Evolutionary conservation across 192 early-diverging fungal species (phyloP), one percentile per base, ranked within the genome.

Genomic region (Linnemannia hyalina): DNA sequence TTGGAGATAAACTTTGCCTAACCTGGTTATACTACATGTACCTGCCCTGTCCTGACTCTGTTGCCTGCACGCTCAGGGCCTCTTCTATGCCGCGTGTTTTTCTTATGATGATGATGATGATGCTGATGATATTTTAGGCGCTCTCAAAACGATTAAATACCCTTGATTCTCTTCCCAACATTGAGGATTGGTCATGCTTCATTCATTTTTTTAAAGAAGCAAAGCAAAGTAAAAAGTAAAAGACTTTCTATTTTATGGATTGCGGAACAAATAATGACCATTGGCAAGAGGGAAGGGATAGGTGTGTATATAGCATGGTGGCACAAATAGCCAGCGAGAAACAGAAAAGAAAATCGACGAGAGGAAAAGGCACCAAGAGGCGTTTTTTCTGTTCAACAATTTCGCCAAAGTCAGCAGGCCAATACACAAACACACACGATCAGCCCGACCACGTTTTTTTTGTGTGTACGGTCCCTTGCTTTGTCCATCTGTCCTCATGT

Each of bases 61-160:
- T 3, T 63, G 3, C 47, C 60, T 65, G 9, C n/a, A 60, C 55
- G n/a, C 55, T 60, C 55, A 60, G 23, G n/a, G n/a, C 10, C 55
- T 7, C 60, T 65, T 65, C 60, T 65, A 65, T 65, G 60, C 60
- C 60, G 60, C 60, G 11, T 9, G 32, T 65, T 57, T 63, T 57
- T 65, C 18, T 18, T 52, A 52, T 52, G 16, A 52, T 52, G 20
- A 15, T 49, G 47, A 15, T 49, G 47, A 2, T 49, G 47, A 0
- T 4, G 46, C 3, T 55, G 20, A 60, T 60, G 0, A n/a, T n/a
- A 7, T 23, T 60, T 63, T 32, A 32, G n/a, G 47, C 47, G 47
- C 47, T 49, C 60, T 32, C 60, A 63, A 8, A 63, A 32, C 13
- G 8, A 32, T 29, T 57, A 26, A 63, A 63, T 22, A 20, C 22